Evolutionary conservation across 2,329 filamentous ascomycete species (phyloP).

Genomic region (Cladosporium sp.): DNA sequence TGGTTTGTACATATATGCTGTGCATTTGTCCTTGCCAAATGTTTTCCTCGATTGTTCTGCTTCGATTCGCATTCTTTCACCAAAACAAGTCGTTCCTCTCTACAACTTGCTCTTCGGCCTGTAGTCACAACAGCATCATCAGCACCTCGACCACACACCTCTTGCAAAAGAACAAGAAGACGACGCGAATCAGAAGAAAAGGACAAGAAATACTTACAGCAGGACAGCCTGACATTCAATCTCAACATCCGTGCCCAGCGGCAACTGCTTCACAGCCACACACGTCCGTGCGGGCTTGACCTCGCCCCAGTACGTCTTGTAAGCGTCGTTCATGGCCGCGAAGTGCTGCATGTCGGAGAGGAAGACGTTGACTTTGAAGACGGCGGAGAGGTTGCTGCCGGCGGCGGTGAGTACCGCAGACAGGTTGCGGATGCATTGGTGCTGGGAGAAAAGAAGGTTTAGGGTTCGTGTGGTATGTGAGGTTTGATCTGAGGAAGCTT

Average conservation of each 20-base stretch:
- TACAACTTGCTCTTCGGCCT: slow-evolving; percentile 1
- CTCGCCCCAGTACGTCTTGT: slow-evolving; percentile 39
- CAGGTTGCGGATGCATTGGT: slow-evolving; percentile 61
- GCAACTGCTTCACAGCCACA: slow-evolving; percentile 54
- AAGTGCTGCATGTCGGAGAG: slow-evolving; percentile 67
- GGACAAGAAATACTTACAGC: slow-evolving; percentile 26
- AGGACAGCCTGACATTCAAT: slow-evolving; percentile 53
- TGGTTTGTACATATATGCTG: no score
- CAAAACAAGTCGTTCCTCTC: not conserved
- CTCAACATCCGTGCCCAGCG: slow-evolving; percentile 54
- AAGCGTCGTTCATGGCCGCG: slow-evolving; percentile 58
- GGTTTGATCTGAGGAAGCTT: slow-evolving; percentile 20
- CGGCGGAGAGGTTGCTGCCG: slow-evolving; percentile 59
- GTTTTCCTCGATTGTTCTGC: no score
- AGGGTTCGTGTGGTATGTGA: not conserved
- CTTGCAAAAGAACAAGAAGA: no score
- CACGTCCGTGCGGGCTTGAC: slow-evolving; percentile 42
- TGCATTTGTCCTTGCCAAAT: no score
- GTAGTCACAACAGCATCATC: not conserved
- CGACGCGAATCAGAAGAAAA: not conserved
- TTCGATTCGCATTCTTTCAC: no score
- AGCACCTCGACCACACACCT: not conserved
- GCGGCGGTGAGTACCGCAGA: slow-evolving; percentile 60
- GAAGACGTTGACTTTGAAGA: slow-evolving; percentile 68
- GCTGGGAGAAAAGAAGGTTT: slow-evolving; percentile 32